Percentiles rank a stretch among this genome's conserved stretches.
phyloP scores from a whole-genome alignment of 495 filamentous ascomycete species.

The Penicillium manginii region DNA sequence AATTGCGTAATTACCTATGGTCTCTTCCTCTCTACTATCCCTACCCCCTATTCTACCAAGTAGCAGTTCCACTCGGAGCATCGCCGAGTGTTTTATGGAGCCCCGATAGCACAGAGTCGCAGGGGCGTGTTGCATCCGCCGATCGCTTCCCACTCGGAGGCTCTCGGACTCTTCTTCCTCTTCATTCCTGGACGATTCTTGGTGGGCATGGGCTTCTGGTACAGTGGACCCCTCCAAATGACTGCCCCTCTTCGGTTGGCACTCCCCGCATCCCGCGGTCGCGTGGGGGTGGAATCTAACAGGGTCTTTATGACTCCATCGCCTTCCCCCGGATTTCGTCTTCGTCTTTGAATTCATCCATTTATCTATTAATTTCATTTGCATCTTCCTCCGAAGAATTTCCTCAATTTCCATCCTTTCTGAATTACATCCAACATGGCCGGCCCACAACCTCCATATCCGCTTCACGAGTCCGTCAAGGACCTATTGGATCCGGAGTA shows the following conservation, averaged over 20 bases:
- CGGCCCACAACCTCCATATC: slow-evolving; percentile 53
- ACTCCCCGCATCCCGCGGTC: slow-evolving; percentile 3
- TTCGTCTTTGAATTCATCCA: neutral
- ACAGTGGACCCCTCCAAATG: neutral
- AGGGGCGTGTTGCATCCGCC: slow-evolving; percentile 3
- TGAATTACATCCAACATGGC: slow-evolving; percentile 17
- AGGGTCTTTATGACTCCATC: neutral
- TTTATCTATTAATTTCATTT: neutral
- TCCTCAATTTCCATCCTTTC: neutral
- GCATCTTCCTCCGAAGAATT: neutral
- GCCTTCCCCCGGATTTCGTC: neutral
- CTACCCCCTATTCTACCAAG: neutral
- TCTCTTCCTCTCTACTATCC: too few species aligned
- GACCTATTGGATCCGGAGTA: slow-evolving; percentile 55
- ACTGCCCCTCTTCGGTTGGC: neutral
- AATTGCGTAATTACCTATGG: too few species aligned
- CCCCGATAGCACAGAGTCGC: neutral
- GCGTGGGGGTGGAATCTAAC: neutral
- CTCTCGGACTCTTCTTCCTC: neutral
- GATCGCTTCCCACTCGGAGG: neutral
- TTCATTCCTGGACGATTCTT: neutral
- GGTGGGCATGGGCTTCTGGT: neutral
- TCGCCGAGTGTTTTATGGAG: neutral
- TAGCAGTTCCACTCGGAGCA: neutral
- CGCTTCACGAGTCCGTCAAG: slow-evolving; percentile 55